phyloP scores from a whole-genome alignment of 768 basidiomycete species.

The Amanita exitialis region DNA sequence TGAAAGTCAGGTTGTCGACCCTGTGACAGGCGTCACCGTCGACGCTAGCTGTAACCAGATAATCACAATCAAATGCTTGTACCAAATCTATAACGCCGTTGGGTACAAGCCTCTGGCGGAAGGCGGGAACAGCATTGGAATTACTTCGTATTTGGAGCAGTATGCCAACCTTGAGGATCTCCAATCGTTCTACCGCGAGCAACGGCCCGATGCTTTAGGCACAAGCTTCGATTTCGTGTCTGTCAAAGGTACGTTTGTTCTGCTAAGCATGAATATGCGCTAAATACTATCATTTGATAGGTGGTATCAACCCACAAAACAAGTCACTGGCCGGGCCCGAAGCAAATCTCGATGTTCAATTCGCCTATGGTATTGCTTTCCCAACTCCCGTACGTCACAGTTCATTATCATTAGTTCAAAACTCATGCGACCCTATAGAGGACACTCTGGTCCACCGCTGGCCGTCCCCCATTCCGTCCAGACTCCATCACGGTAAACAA shows the following conservation, averaged over 20 bases:
- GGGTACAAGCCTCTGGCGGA: slow-evolving; percentile 32
- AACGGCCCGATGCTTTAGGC: slow-evolving; percentile 35
- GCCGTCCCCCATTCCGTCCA: slow-evolving; percentile 46
- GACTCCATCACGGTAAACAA: slow-evolving; percentile 27
- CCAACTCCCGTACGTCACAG: slow-evolving; percentile 34
- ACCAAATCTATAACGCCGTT: slow-evolving; percentile 42
- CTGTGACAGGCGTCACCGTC: slow-evolving; percentile 24
- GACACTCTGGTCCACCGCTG: slow-evolving; percentile 55
- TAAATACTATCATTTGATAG: slow-evolving; percentile 21
- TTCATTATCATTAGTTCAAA: background rate
- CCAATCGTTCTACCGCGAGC: slow-evolving; percentile 34
- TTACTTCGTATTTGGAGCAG: slow-evolving; percentile 43
- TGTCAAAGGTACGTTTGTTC: slow-evolving; percentile 33
- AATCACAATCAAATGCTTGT: slow-evolving; percentile 43
- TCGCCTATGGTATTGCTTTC: slow-evolving; percentile 47
- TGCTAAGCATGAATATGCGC: background rate
- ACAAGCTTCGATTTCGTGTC: slow-evolving; percentile 42
- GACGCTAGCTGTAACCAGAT: slow-evolving; percentile 38
- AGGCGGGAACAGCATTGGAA: slow-evolving; percentile 36
- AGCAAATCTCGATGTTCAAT: slow-evolving; percentile 56
- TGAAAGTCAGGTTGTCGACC: slow-evolving; percentile 13
- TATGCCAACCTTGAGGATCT: slow-evolving; percentile 43
- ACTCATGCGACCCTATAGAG: slow-evolving; percentile 15
- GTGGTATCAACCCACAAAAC: slow-evolving; percentile 48
- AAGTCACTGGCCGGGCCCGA: slow-evolving; percentile 41